Percentiles rank a stretch among this genome's conserved stretches.
Conservation (phyloP, 2,329 filamentous ascomycete species). For the Claviceps spartinae region DNA sequence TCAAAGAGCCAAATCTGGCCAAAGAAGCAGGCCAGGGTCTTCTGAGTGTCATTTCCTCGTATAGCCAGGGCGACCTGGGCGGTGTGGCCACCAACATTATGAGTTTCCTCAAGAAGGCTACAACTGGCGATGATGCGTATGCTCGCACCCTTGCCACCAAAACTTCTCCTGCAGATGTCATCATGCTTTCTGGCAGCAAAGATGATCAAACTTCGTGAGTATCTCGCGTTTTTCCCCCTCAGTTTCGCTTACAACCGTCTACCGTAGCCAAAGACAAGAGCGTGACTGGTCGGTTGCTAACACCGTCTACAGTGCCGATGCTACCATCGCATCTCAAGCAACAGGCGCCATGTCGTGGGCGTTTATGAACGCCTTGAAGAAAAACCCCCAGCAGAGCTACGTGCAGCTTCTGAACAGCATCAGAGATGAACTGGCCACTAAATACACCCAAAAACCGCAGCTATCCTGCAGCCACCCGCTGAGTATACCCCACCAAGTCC, state of each 20-base stretch:
- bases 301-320: constrained; percentile 55
- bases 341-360: constrained; percentile 98
- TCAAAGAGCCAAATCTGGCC: constrained; percentile 55
- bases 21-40: constrained; percentile 54
- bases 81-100: constrained; percentile 71
- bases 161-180: constrained; percentile 85
- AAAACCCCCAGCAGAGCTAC: constrained; percentile 97
- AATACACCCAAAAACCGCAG: constrained; percentile 92
- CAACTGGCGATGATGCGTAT: constrained; percentile 66
- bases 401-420: constrained; percentile 94
- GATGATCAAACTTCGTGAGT: constrained; percentile 87
- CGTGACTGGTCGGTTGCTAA: not conserved
- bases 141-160: constrained; percentile 74
- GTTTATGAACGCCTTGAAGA: constrained; percentile 83
- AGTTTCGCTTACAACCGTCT: not conserved
- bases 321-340: constrained; percentile 77
- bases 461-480: constrained; percentile 93
- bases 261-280: not conserved
- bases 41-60: constrained; percentile 44
- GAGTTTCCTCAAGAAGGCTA: constrained; percentile 80
- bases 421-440: constrained; percentile 74
- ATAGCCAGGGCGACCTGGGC: constrained; percentile 59
- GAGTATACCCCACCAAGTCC: constrained; percentile 44
- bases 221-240: constrained; percentile 10
- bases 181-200: constrained; percentile 97